Evolutionary conservation across 192 early-diverging fungal species (phyloP), one percentile per base, ranked within the genome.

Genomic region (Coemansia sp.): DNA sequence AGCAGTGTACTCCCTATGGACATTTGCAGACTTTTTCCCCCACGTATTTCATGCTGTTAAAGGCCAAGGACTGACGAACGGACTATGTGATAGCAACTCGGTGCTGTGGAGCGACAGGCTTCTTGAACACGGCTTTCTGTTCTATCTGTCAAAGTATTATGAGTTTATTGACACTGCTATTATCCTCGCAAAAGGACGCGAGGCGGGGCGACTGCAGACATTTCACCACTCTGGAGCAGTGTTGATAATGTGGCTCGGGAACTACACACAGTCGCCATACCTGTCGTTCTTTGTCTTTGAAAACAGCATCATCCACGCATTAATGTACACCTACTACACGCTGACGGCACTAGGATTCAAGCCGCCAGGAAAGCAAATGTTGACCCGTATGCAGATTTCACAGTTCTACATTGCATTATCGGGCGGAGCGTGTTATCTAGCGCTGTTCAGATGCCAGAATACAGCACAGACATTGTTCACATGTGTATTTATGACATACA

Each of bases 161-260:
- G 94, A 95, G 80, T 85, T 95, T 61, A 78, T 95, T 59, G 94
- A 95, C 73, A 95, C 94, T 36, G 85, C 87, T 47, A 94, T 95
- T 72, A 91, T 95, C 52, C 82, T 95, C 41, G 49, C 89, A 49
- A 94, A 95, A 80, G 92, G 91, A 51, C 73, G 80, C 41, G 39
- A 51, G 45, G 89, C 90, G 0, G 89, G 90, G 9, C 84, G 90
- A 13, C 82, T 95, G 58, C 94, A 95, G 79, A 90, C 88, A 19
- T 95, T 92, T 77, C 94, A 95, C 74, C 94, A 95, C 74, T 85
- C 92, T 11, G 92, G 92, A 52, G 92, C 94, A 11, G 92, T 95
- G 66, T 74, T 92, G 62, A 90, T 91, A 60, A 95, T 95, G 94
- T 93, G 90, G 90, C 75, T 88, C 32, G 90, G 91, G 55, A 90